phyloP scores from a whole-genome alignment of 495 filamentous ascomycete genomes.

The Talaromyces trachyspermus region DNA sequence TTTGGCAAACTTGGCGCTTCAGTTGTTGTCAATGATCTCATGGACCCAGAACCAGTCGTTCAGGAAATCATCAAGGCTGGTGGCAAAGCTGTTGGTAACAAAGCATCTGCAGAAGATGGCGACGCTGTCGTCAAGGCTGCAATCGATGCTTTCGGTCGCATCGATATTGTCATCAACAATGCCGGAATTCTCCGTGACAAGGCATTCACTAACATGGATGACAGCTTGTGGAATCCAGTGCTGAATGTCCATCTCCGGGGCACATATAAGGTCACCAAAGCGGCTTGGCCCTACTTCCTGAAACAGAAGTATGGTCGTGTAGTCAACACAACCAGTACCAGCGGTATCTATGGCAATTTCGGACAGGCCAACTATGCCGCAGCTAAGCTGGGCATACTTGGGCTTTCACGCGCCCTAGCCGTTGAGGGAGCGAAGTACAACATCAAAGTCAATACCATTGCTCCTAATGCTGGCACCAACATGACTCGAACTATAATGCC shows the following conservation, averaged over 20 bases:
- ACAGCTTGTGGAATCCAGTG: slow-evolving; percentile 87
- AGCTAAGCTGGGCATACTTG: slow-evolving; percentile 92
- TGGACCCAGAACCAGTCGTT: slow-evolving; percentile 88
- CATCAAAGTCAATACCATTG: slow-evolving; percentile 97
- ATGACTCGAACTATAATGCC: slow-evolving; percentile 96
- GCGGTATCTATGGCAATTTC: slow-evolving; percentile 98
- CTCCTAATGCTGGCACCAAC: slow-evolving; percentile 91
- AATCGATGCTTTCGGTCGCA: slow-evolving; percentile 87
- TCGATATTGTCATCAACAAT: slow-evolving; percentile 96
- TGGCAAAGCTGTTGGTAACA: slow-evolving; percentile 87
- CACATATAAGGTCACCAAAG: slow-evolving; percentile 96
- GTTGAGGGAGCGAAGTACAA: slow-evolving; percentile 96
- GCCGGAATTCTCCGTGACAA: slow-evolving; percentile 97
- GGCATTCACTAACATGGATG: slow-evolving; percentile 96
- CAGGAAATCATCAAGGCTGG: slow-evolving; percentile 85
- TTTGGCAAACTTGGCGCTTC: slow-evolving; percentile 87
- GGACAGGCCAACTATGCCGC: slow-evolving; percentile 97
- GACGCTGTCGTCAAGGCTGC: slow-evolving; percentile 86
- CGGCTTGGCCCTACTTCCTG: slow-evolving; percentile 94
- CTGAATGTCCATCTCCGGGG: slow-evolving; percentile 88
- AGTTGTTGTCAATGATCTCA: slow-evolving; percentile 90
- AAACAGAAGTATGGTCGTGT: slow-evolving; percentile 99
- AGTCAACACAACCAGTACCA: slow-evolving; percentile 92
- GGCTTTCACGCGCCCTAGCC: slow-evolving; percentile 87
- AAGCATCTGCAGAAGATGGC: slow-evolving; percentile 90